Base-by-base conservation (phyloP, 108 stramenopile genomes). In the Pseudonitzschia multiseries region DNA sequence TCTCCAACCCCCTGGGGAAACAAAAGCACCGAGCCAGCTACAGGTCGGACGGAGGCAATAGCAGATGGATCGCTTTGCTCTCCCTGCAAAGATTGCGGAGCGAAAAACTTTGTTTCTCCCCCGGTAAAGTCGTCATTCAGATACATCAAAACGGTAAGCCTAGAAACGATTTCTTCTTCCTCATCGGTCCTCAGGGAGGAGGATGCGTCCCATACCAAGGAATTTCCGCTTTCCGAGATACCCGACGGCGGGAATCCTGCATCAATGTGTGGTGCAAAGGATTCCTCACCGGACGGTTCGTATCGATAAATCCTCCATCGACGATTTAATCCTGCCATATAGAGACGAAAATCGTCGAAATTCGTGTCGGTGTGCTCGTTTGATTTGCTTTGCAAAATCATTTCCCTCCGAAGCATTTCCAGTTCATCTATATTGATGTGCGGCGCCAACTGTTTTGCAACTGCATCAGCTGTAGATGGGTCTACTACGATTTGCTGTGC, bases 221-320 rank as follows among this genome's bases (percentile, higher is more conserved):
- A 48, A 17, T 42, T 66, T 9, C 73, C 74, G 70, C 83, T 80
- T 12, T 88, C 69, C 9, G 90, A 88, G 17, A 89, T 40, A 1
- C 88, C 89, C 10, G 90, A 89, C 4, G 90, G 90, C 14, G 94
- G 87, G 79, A 95, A 95, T 0, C 90, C 94, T 24, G 92, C 90
- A 82, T 95, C 94, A 71, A 95, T 89, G 66, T 95, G 94, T 21
- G 94, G 90, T 59, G 89, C 83, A 82, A 95, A 95, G 6, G 75
- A 73, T 79, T 95, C 84, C 0, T 73, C 29, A 4, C 81, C 73
- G 63, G 72, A 73, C 9, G 87, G 73, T 21, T 71, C 81, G 69
- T 95, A 95, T 31, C 86, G 77, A 79, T 95, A 95, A 10, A 95
- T 72, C 20, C 94, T 69, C 71, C 86, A 89, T 43, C 94, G 83